Percentiles rank a stretch among this genome's conserved stretches.
Conservation (phyloP, 1,139 yeast species). For the Hansenula sp. region DNA sequence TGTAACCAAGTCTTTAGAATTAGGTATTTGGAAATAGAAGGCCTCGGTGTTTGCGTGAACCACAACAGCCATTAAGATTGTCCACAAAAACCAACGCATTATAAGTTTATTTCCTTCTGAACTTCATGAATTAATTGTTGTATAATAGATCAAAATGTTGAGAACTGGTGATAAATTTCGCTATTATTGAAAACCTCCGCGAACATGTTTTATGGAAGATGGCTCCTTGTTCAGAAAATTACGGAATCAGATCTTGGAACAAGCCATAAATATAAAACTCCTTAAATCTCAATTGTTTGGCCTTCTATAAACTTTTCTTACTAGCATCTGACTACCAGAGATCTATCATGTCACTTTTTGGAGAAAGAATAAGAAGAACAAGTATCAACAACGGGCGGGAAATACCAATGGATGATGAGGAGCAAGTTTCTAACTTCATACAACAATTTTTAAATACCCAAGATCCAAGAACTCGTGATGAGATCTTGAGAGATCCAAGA, state of each 20-base stretch:
- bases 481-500: neutral
- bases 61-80: neutral
- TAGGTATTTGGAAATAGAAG: constrained; percentile 8
- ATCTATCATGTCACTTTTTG: neutral
- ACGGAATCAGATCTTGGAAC: neutral
- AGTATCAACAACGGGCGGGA: neutral
- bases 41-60: constrained; percentile 17
- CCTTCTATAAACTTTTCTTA: too few species aligned
- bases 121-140: too few species aligned
- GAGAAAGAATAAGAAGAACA: neutral
- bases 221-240: neutral
- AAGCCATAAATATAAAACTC: neutral
- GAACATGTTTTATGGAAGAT: neutral
- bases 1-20: neutral
- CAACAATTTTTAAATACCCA: neutral
- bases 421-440: neutral
- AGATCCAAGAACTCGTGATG: neutral
- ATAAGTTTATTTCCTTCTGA: too few species aligned
- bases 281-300: neutral
- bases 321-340: too few species aligned
- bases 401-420: neutral
- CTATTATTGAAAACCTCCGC: neutral
- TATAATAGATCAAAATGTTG: neutral
- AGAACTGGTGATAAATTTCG: too few species aligned
- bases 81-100: neutral